These are phyloP conservation scores for Pachysandra terminalis DNA, from an alignment of 164 flowering plant species.

Conservation along the genomic window DNA sequence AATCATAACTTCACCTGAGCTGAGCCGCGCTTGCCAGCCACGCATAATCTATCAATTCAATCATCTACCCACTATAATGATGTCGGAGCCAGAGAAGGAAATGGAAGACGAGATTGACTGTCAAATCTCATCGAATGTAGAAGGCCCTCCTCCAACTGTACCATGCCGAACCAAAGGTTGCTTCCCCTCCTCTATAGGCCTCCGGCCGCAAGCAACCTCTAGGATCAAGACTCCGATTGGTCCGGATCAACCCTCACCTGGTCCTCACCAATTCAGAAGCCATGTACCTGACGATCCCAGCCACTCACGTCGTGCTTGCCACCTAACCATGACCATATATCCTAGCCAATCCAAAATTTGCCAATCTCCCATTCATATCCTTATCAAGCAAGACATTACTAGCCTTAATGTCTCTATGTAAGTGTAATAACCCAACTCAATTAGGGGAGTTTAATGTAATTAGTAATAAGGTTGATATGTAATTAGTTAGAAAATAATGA, in stretches of 20 bases:
- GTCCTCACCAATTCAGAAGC: constrained; percentile 53
- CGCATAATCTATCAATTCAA: background rate
- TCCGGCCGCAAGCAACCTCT: too few relatives aligned
- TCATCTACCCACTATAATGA: constrained; percentile 37
- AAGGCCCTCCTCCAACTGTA: constrained; percentile 21
- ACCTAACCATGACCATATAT: constrained; percentile 43
- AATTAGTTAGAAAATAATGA: too few relatives aligned
- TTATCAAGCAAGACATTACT: too few relatives aligned
- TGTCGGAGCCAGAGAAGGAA: constrained; percentile 37
- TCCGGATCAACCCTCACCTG: constrained; percentile 49
- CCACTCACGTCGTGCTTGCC: constrained; percentile 47
- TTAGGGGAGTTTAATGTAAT: too few relatives aligned
- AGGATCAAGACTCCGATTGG: constrained; percentile 56
- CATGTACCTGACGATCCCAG: constrained; percentile 65
- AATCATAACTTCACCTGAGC: too few relatives aligned
- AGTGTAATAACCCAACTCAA: too few relatives aligned
- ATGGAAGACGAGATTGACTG: constrained; percentile 30
- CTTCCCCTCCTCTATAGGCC: constrained; percentile 55
- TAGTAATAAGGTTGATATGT: too few relatives aligned
- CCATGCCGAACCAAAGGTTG: constrained; percentile 30
- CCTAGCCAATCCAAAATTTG: too few relatives aligned
- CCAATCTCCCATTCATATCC: too few relatives aligned
- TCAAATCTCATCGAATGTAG: constrained; percentile 37
- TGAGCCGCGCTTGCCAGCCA: background rate
- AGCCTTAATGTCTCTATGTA: too few relatives aligned